Conservation (phyloP, 2,329 filamentous ascomycete species). For the Mycosphaerelloides madeirae region DNA sequence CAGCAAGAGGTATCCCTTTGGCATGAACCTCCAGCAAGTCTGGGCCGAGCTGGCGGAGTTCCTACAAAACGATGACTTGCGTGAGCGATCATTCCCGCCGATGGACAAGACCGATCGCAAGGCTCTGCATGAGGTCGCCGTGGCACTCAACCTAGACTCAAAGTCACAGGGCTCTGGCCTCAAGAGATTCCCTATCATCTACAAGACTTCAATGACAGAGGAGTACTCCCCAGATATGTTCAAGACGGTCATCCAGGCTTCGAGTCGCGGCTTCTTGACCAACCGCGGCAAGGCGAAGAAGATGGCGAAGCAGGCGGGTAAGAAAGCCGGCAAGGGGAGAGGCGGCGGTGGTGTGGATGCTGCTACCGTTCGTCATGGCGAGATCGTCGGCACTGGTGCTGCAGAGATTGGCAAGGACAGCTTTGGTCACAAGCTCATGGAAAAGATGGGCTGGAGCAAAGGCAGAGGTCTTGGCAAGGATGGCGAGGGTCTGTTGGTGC, state of each 20-base stretch:
- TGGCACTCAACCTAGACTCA: conserved; percentile 71
- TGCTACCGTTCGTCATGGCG: conserved; percentile 70
- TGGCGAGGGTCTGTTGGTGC: conserved; percentile 82
- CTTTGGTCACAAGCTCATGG: conserved; percentile 78
- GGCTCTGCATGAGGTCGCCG: conserved; percentile 72
- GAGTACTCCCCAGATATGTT: conserved; percentile 54
- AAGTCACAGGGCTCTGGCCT: conserved; percentile 73
- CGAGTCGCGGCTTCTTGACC: conserved; percentile 49
- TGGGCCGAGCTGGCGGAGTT: conserved; percentile 69
- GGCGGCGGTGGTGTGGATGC: conserved; percentile 35
- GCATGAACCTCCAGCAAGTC: conserved; percentile 67
- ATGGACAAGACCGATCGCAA: conserved; percentile 78
- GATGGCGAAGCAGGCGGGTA: conserved; percentile 26
- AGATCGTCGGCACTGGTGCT: conserved; percentile 78
- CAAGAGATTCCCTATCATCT: conserved; percentile 69
- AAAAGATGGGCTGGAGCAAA: conserved; percentile 94
- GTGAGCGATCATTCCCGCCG: conserved; percentile 69
- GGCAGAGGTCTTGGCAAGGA: conserved; percentile 77
- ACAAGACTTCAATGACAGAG: conserved; percentile 65
- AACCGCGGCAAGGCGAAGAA: conserved; percentile 33
- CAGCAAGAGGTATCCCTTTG: conserved; percentile 65
- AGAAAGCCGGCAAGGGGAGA: conserved; percentile 21
- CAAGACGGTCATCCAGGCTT: conserved; percentile 35
- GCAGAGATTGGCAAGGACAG: conserved; percentile 80
- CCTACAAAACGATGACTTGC: conserved; percentile 57